A percentile compares a stretch with the other conserved stretches of the same genome.
Evolutionary conservation across 2,329 filamentous ascomycete species (phyloP).

Genomic region (Trichophyton verrucosum): DNA sequence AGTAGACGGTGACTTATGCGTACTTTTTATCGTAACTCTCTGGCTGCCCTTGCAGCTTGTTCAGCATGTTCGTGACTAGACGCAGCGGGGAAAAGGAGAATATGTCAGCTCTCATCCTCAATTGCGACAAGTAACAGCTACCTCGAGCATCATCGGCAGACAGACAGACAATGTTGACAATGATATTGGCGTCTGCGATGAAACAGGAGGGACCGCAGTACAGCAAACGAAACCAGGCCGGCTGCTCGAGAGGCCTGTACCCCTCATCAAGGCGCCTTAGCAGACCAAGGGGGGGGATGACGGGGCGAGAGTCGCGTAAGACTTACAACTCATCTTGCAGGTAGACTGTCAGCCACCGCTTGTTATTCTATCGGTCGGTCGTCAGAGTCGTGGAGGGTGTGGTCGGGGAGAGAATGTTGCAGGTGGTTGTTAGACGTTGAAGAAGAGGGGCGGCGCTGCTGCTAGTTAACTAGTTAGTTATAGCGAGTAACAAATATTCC

Average conservation of each 20-base stretch:
- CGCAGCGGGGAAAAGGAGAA: conserved; percentile 3
- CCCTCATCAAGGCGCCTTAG: background rate
- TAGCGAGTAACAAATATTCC: background rate
- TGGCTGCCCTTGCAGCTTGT: conserved; percentile 90
- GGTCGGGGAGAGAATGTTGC: background rate
- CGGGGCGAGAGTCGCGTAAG: background rate
- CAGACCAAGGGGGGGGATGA: background rate
- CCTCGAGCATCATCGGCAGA: background rate
- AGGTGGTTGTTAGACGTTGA: background rate
- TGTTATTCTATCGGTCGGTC: background rate
- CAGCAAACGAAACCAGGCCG: background rate
- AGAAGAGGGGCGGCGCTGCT: background rate
- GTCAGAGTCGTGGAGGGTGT: background rate
- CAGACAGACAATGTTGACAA: background rate
- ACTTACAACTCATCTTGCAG: conserved; percentile 7
- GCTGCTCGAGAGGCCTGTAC: background rate
- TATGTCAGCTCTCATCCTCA: conserved; percentile 5
- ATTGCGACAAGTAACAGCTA: background rate
- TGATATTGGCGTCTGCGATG: background rate
- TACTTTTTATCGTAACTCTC: conserved; percentile 99
- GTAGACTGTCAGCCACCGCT: background rate
- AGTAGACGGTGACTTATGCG: conserved; percentile 18
- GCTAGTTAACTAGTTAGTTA: background rate
- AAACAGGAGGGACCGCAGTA: background rate
- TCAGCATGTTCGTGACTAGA: conserved; percentile 76